Evolutionary conservation across 352 stramenopile species (phyloP), one percentile per base, ranked within the genome.

Genomic region (Pythium folliculosum): DNA sequence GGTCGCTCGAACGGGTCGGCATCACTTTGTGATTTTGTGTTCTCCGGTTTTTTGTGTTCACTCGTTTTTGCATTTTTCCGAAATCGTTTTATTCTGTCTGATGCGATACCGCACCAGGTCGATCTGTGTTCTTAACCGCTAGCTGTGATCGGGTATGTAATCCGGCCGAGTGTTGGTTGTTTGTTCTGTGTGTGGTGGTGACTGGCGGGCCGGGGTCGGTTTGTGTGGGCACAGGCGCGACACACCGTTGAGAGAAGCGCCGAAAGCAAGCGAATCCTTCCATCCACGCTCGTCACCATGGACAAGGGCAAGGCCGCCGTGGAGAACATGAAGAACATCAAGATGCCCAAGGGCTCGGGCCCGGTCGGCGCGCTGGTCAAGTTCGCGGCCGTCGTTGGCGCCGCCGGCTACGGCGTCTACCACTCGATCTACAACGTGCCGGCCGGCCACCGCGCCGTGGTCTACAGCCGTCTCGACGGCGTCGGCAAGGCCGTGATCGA

Each of bases 261-360:
- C 47, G n/a, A 56, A 56, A 56, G 49, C 49, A 56, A 56, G 25
- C 45, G 19, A 44, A 44, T 44, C 14, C 38, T 44, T 44, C 38
- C 8, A 16, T 44, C 9, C 14, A 52, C 12, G 47, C 30, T 35
- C n/a, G 58, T 27, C 38, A 69, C 62, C 62, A 71, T 71, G 64
- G 64, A 71, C 37, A 45, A 69, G 62, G 62, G 62, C 53, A 69
- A 59, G 23, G 52, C 44, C 61, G 77, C 67, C 19, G 92, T 95
- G 80, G 87, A 95, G 47, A 91, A 94, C 50, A 91, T 92, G 80
- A 86, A 95, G 74, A 95, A 94, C 69, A 92, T 95, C 80, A 93
- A 93, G 74, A 93, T 94, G 77, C 86, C 86, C 63, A 81, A 84
- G 43, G 81, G 81, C 51, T 77, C 77, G 47, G 84, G 82, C 27